Percentiles rank a stretch among this genome's conserved stretches.
Evolutionary conservation across 2,329 filamentous ascomycete species (phyloP).

Genomic region (Raffaelea albimanens): DNA sequence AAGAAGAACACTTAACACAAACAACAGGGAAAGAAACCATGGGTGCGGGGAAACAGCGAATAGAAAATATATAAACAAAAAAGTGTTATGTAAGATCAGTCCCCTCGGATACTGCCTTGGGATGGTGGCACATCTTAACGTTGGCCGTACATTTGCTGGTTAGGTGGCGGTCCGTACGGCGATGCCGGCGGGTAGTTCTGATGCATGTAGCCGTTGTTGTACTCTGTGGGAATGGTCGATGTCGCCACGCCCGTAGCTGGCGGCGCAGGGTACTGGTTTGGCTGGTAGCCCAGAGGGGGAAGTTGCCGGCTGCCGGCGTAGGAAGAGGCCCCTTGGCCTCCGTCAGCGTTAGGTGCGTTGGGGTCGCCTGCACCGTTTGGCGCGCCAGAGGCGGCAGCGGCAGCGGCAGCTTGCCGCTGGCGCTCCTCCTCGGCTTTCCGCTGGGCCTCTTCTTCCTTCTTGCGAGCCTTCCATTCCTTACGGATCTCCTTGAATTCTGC

Average conservation of each 20-base stretch:
- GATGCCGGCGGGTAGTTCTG: constrained; percentile 48
- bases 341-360: constrained; percentile 35
- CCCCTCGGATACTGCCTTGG: background rate
- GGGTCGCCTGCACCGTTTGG: constrained; percentile 43
- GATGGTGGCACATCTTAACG: constrained; percentile 12
- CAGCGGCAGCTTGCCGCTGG: constrained; percentile 40
- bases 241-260: constrained; percentile 44
- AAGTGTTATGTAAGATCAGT: background rate
- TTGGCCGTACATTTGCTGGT: constrained; percentile 51
- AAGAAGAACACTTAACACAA: background rate
- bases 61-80: constrained; percentile 6
- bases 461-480: constrained; percentile 97
- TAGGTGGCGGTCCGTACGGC: constrained; percentile 46
- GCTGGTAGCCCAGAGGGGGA: constrained; percentile 66
- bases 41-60: constrained; percentile 3
- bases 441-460: constrained; percentile 93
- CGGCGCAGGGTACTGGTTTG: constrained; percentile 57
- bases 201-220: constrained; percentile 45
- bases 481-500: constrained; percentile 86
- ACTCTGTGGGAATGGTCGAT: constrained; percentile 46
- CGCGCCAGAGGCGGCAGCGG: constrained; percentile 44
- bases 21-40: constrained; percentile 1
- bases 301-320: constrained; percentile 56
- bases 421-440: constrained; percentile 90
- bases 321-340: constrained; percentile 44